phyloP scores from a whole-genome alignment of 768 basidiomycete species.

The Leccinum subtestaceum region DNA sequence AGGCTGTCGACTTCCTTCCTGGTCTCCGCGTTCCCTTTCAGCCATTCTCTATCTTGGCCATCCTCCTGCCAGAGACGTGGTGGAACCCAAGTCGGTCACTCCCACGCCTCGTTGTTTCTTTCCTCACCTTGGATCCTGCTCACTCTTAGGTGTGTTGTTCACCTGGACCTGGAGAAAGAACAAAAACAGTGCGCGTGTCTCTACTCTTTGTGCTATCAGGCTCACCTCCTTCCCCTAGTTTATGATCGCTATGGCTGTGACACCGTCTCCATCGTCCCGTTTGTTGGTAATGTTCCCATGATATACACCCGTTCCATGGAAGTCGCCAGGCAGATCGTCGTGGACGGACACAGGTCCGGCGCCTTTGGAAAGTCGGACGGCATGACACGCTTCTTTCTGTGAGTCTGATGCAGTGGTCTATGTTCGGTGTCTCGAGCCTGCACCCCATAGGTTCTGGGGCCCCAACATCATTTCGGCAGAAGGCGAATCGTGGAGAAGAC shows the following conservation, averaged over 20 bases:
- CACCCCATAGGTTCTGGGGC: constrained; percentile 15
- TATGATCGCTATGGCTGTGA: constrained; percentile 18
- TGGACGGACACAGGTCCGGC: constrained; percentile 16
- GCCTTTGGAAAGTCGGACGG: constrained; percentile 19
- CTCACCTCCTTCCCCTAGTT: constrained; percentile 11
- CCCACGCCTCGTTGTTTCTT: background rate
- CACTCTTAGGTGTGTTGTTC: constrained; percentile 12
- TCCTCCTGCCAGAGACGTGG: constrained; percentile 16
- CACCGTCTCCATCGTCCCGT: constrained; percentile 23
- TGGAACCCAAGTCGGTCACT: constrained; percentile 20
- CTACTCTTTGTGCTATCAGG: background rate
- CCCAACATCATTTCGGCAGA: constrained; percentile 15
- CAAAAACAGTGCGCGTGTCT: constrained; percentile 10
- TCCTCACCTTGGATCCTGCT: background rate
- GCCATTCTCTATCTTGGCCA: constrained; percentile 10
- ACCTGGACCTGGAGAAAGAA: constrained; percentile 25
- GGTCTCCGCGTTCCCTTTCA: constrained; percentile 21
- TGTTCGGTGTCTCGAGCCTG: background rate
- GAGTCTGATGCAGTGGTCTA: constrained; percentile 1
- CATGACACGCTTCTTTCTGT: constrained; percentile 14
- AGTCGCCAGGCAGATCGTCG: constrained; percentile 20
- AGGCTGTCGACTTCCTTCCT: constrained; percentile 19
- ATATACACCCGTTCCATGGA: constrained; percentile 24
- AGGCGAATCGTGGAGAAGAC: constrained; percentile 19
- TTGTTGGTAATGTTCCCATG: constrained; percentile 15